Percentiles rank a stretch among this genome's conserved stretches.
phyloP scores from a whole-genome alignment of 2,329 filamentous ascomycete genomes.

The Boeremia lycopersici region DNA sequence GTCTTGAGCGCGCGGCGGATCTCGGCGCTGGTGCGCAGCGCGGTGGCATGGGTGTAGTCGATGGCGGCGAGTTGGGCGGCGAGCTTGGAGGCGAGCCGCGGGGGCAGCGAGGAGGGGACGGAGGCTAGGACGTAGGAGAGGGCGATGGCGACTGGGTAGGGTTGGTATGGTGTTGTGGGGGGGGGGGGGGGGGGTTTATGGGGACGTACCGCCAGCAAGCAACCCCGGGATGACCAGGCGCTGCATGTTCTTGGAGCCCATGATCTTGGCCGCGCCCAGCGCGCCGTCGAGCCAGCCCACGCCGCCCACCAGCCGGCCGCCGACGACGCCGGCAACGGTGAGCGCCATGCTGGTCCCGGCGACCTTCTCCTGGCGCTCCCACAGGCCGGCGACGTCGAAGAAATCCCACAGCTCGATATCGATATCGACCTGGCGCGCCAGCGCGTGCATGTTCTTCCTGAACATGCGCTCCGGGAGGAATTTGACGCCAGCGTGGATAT shows the following conservation, averaged over 20 bases:
- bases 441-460: slow-evolving; percentile 76
- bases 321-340: slow-evolving; percentile 85
- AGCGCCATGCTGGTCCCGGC: slow-evolving; percentile 94
- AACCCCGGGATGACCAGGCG: slow-evolving; percentile 81
- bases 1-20: slow-evolving; percentile 88
- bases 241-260: slow-evolving; percentile 81
- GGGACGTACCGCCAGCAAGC: slow-evolving; percentile 76
- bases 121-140: slow-evolving; percentile 82
- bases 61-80: slow-evolving; percentile 77
- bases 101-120: slow-evolving; percentile 87
- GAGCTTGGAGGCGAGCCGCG: slow-evolving; percentile 83
- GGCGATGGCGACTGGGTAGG: slow-evolving; percentile 68
- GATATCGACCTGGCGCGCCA: slow-evolving; percentile 85
- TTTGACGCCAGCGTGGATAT: slow-evolving; percentile 77
- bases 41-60: slow-evolving; percentile 92
- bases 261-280: slow-evolving; percentile 76
- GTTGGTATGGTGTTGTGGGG: not conserved
- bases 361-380: slow-evolving; percentile 92
- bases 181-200: too few relatives aligned
- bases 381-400: slow-evolving; percentile 80
- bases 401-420: slow-evolving; percentile 92
- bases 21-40: slow-evolving; percentile 79
- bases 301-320: slow-evolving; percentile 79
- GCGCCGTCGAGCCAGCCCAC: slow-evolving; percentile 89
- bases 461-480: slow-evolving; percentile 97